Conservation (phyloP, 768 basidiomycete genomes). For the Solioccasus polychromus region DNA sequence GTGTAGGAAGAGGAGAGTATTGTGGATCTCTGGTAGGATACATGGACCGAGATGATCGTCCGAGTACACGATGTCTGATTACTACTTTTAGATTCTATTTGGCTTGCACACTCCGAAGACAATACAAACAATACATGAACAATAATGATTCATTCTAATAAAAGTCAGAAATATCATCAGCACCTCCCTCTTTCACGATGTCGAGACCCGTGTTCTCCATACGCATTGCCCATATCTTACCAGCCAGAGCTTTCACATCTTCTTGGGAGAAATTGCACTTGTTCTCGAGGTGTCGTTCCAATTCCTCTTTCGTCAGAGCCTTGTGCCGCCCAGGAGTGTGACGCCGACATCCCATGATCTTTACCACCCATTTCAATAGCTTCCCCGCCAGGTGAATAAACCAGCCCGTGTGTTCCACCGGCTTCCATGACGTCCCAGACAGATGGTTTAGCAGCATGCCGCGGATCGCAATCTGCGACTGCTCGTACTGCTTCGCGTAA, state of each 20-base stretch:
- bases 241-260: constrained; percentile 18
- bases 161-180: neutral
- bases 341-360: constrained; percentile 6
- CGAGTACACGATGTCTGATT: no score
- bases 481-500: constrained; percentile 28
- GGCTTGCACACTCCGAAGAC: no score
- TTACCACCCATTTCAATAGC: constrained; percentile 18
- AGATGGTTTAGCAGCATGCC: constrained; percentile 17
- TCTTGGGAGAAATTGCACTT: constrained; percentile 10
- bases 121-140: no score
- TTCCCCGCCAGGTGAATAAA: constrained; percentile 20
- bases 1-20: no score
- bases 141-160: neutral
- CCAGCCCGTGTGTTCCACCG: constrained; percentile 18
- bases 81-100: no score
- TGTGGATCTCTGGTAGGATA: no score
- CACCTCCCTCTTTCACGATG: constrained; percentile 6
- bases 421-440: constrained; percentile 19
- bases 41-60: no score
- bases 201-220: neutral
- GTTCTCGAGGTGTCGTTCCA: constrained; percentile 13
- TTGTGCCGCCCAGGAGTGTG: neutral
- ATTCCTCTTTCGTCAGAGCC: constrained; percentile 12
- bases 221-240: constrained; percentile 17
- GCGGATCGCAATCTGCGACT: constrained; percentile 29